A percentile compares a stretch with the other conserved stretches of the same genome.
Evolutionary conservation across 2,329 filamentous ascomycete genomes (phyloP).

Genomic region (Verticillium tricorpus): DNA sequence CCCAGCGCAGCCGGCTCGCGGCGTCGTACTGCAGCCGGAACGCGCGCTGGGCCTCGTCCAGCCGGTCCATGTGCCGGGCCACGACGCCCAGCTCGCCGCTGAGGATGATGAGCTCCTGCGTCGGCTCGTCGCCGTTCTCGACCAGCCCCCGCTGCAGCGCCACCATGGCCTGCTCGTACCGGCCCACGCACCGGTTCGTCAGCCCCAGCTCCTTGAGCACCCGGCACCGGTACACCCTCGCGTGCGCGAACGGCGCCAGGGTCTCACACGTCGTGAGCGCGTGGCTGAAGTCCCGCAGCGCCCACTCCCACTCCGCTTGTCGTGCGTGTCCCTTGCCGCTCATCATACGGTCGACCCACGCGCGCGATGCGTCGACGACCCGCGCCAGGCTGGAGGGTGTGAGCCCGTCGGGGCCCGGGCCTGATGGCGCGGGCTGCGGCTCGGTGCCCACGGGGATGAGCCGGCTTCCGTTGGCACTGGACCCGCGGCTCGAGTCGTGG

Average conservation of each 20-base stretch:
- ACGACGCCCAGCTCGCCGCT: slow-evolving; percentile 26
- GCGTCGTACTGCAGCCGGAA: slow-evolving; percentile 22
- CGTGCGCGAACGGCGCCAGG: slow-evolving; percentile 5
- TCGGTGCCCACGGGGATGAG: slow-evolving; percentile 23
- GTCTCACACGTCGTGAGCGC: slow-evolving; percentile 18
- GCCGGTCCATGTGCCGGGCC: slow-evolving; percentile 22
- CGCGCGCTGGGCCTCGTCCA: slow-evolving; percentile 21
- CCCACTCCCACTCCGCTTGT: slow-evolving; percentile 16
- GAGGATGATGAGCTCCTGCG: slow-evolving; percentile 14
- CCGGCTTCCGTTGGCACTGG: slow-evolving; percentile 21
- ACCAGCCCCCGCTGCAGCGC: slow-evolving; percentile 17
- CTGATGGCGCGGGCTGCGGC: slow-evolving; percentile 7
- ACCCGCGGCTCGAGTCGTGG: slow-evolving; percentile 28
- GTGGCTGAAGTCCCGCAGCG: slow-evolving; percentile 15
- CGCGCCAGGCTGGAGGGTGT: slow-evolving; percentile 13
- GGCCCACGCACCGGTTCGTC: slow-evolving; percentile 23
- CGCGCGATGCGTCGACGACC: slow-evolving; percentile 13
- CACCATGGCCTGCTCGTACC: slow-evolving; percentile 19
- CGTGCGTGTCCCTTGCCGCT: slow-evolving; percentile 11
- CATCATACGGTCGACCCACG: slow-evolving; percentile 14
- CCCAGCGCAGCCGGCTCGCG: slow-evolving; percentile 18
- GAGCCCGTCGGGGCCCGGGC: slow-evolving; percentile 16
- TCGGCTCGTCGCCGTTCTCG: slow-evolving; percentile 7
- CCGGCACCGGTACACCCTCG: slow-evolving; percentile 12
- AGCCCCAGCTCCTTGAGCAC: slow-evolving; percentile 20